phyloP scores from a whole-genome alignment of 345 rosid genomes.

The Cardamine resedifolia region DNA sequence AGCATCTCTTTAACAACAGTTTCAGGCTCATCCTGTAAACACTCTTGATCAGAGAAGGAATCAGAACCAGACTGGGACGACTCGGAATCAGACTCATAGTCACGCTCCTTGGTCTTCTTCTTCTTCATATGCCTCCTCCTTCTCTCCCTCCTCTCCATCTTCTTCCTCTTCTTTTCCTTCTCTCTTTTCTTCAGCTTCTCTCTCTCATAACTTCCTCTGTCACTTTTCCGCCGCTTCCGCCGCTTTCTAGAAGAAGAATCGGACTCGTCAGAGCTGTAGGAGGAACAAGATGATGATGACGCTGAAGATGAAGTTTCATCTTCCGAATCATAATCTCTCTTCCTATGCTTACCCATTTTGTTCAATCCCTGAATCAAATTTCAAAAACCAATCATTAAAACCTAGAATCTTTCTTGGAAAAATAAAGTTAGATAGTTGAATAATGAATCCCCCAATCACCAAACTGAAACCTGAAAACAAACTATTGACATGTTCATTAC shows the following conservation, averaged over 20 bases:
- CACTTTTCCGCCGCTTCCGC: conserved; percentile 42
- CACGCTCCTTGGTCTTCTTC: conserved; percentile 43
- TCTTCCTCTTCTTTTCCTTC: conserved; percentile 41
- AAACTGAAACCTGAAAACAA: too few relatives aligned
- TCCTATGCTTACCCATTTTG: conserved; percentile 36
- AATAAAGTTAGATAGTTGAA: not conserved
- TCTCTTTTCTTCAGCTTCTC: conserved; percentile 55
- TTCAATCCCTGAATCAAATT: conserved; percentile 22
- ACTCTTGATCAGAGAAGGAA: conserved; percentile 44
- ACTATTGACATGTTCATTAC: too few relatives aligned
- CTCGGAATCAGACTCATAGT: conserved; percentile 36
- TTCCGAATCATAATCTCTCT: conserved; percentile 42
- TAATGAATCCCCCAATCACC: not conserved
- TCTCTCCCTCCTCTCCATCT: conserved; percentile 40
- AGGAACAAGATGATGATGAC: conserved; percentile 40
- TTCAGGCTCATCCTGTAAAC: conserved; percentile 43
- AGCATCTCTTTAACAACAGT: conserved; percentile 52
- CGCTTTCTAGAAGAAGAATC: conserved; percentile 45
- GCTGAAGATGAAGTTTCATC: conserved; percentile 40
- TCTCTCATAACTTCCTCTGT: conserved; percentile 48
- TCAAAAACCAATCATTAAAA: conserved; percentile 19
- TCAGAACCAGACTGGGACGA: conserved; percentile 40
- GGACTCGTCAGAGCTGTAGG: conserved; percentile 48
- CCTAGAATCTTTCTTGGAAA: not conserved
- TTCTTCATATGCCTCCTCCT: conserved; percentile 48